Percentiles rank a stretch among this genome's conserved stretches.
Evolutionary conservation across 2,329 filamentous ascomycete species (phyloP).

Genomic region (Ascocoryne sarcoides): DNA sequence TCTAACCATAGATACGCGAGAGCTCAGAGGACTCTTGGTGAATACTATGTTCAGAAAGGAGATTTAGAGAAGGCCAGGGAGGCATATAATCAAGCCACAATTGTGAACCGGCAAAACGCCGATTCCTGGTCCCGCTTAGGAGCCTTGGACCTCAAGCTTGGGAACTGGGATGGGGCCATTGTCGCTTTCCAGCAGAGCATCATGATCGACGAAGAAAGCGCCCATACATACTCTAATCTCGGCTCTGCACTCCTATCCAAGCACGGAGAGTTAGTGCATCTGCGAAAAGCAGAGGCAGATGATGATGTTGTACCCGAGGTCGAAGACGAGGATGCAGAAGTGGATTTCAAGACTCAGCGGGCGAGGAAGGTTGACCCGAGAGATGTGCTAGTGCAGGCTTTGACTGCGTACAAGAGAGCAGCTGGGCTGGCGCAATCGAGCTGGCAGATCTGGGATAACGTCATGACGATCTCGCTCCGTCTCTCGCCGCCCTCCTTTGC

Average conservation of each 20-base stretch:
- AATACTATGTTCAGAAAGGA: slow-evolving; percentile 60
- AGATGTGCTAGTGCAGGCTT: slow-evolving; percentile 59
- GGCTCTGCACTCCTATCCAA: slow-evolving; percentile 72
- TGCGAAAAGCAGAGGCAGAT: slow-evolving; percentile 27
- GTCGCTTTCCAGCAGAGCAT: slow-evolving; percentile 80
- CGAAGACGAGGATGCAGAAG: slow-evolving; percentile 12
- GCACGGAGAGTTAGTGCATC: slow-evolving; percentile 42
- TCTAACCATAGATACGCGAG: slow-evolving; percentile 74
- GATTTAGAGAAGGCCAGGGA: slow-evolving; percentile 62
- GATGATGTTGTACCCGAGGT: not conserved
- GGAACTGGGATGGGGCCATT: slow-evolving; percentile 67
- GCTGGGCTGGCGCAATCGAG: slow-evolving; percentile 76
- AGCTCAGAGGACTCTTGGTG: slow-evolving; percentile 79
- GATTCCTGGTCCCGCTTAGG: slow-evolving; percentile 85
- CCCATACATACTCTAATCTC: slow-evolving; percentile 90
- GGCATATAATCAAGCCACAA: slow-evolving; percentile 70
- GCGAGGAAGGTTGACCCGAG: slow-evolving; percentile 22
- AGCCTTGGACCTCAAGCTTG: slow-evolving; percentile 74
- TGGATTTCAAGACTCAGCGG: slow-evolving; percentile 8
- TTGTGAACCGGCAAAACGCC: slow-evolving; percentile 71
- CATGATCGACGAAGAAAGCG: slow-evolving; percentile 77
- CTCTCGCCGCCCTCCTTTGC: slow-evolving; percentile 64
- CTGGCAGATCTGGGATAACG: slow-evolving; percentile 94
- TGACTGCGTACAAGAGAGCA: slow-evolving; percentile 80
- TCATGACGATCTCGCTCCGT: slow-evolving; percentile 76